Conservation (phyloP, 2,329 filamentous ascomycete species). For the Alternaria burnsii region DNA sequence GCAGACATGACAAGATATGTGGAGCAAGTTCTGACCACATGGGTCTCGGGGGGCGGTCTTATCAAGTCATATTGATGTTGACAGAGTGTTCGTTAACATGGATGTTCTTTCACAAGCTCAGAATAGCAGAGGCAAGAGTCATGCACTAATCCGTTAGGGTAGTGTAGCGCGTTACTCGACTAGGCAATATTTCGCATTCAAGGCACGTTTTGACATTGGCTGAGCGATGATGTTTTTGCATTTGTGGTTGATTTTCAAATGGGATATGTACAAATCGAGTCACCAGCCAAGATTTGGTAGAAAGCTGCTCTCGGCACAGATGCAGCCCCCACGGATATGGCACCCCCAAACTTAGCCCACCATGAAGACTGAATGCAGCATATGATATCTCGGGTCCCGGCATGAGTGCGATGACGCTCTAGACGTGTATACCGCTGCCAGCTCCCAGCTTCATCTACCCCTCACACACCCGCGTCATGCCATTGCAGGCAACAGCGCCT, state of each 20-base stretch:
- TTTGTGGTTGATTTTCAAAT: slow-evolving; percentile 23
- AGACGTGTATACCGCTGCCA: neutral
- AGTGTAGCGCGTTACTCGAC: slow-evolving; percentile 24
- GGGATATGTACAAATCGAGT: slow-evolving; percentile 46
- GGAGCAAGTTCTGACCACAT: slow-evolving; percentile 20
- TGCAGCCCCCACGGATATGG: slow-evolving; percentile 8
- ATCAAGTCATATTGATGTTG: slow-evolving; percentile 28
- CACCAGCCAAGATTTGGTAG: slow-evolving; percentile 39
- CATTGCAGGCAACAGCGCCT: neutral
- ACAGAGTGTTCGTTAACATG: slow-evolving; percentile 29
- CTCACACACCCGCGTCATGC: slow-evolving; percentile 3
- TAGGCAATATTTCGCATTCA: slow-evolving; percentile 42
- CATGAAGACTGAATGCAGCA: slow-evolving; percentile 13
- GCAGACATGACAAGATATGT: slow-evolving; percentile 26
- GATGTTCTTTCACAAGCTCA: slow-evolving; percentile 23
- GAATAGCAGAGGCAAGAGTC: slow-evolving; percentile 33
- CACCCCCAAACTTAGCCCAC: slow-evolving; percentile 6
- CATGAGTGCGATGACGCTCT: slow-evolving; percentile 8
- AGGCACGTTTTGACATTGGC: neutral
- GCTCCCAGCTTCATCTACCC: slow-evolving; percentile 4
- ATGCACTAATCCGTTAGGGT: slow-evolving; percentile 34
- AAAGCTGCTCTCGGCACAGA: slow-evolving; percentile 29
- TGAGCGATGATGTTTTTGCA: slow-evolving; percentile 4
- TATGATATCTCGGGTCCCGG: slow-evolving; percentile 4
- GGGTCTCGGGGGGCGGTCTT: slow-evolving; percentile 19